Evolutionary conservation across 768 basidiomycete genomes (phyloP).

Genomic region (Pholiota molesta): DNA sequence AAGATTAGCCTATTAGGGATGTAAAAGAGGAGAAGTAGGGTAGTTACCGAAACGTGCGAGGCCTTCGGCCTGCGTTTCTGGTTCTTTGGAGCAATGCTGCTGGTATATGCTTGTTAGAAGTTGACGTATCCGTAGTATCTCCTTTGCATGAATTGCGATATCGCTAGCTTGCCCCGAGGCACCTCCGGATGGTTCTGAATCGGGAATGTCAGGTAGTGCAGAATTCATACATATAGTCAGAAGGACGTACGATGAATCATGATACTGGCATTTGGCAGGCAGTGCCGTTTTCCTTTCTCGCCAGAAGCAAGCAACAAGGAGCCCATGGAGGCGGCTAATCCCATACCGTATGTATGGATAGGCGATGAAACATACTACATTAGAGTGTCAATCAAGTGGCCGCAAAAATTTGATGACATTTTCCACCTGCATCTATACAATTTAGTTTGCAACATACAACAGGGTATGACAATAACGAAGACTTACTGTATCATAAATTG

Average conservation of each 20-base stretch:
- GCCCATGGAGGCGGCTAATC: constrained; percentile 96
- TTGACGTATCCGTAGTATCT: constrained; percentile 89
- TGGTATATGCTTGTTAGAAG: constrained; percentile 88
- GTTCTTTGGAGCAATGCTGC: constrained; percentile 72
- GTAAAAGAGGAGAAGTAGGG: constrained; percentile 11
- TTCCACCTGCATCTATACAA: constrained; percentile 70
- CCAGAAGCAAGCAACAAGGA: constrained; percentile 91
- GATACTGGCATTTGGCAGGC: constrained; percentile 91
- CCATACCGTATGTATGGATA: constrained; percentile 96
- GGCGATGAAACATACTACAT: constrained; percentile 87
- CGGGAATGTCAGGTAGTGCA: constrained; percentile 12
- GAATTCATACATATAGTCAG: constrained; percentile 17
- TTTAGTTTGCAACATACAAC: constrained; percentile 7
- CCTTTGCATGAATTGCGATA: constrained; percentile 96
- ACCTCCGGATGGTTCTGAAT: constrained; percentile 91
- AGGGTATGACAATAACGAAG: constrained; percentile 6
- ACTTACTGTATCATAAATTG: constrained; percentile 95
- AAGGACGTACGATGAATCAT: constrained; percentile 91
- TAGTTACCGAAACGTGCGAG: constrained; percentile 77
- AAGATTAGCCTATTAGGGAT: constrained; percentile 21
- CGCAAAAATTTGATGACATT: constrained; percentile 18
- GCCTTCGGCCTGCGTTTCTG: constrained; percentile 66
- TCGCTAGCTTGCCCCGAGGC: constrained; percentile 95
- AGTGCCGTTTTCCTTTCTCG: constrained; percentile 88
- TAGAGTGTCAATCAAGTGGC: constrained; percentile 23